Evolutionary conservation across 495 filamentous ascomycete genomes (phyloP), one percentile per base, ranked within the genome.

Genomic region (Oidiodendron maius): DNA sequence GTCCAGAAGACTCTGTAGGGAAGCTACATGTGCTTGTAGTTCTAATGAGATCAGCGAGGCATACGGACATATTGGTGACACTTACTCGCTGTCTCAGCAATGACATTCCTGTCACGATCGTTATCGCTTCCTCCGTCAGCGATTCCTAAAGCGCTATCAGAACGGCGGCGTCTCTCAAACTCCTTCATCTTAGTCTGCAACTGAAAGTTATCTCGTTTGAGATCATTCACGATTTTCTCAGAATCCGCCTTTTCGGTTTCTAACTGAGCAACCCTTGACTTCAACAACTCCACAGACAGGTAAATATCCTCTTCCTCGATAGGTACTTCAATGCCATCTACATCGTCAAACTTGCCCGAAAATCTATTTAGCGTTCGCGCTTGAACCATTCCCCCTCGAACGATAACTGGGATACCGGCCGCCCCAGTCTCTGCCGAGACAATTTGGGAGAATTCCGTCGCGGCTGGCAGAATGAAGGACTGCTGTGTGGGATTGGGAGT

Each of bases 391-490:
- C 28, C 40, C 4, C 21, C 23, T n/a, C 22, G 16, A 16, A 24
- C 18, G 30, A 28, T 20, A 40, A 35, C n/a, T 22, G 44, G 40
- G 16, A 44, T 34, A 6, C 25, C 18, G 22, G n/a, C 40, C n/a
- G n/a, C n/a, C n/a, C 61, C 59, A 20, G 59, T 45, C 39, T 36
- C 37, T 18, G 60, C 63, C 26, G 68, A 66, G 5, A 67, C 61
- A 1, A 68, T 53, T 44, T 70, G 64, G 20, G 66, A 68, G 39
- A 65, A 50, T 37, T 68, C 65, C 3, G 60, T 58, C 16, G 66
- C 46, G 21, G 63, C 55, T 3, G 70, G 69, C 5, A 71, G 52
- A 46, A 63, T 51, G 50, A 71, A 71, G 3, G 70, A 73, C 34
- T 67, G 61, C 10, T 49, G 45, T 10, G 65, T 68, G 1, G 45